A percentile compares a stretch with the other conserved stretches of the same genome.
These are phyloP conservation scores for Xylariomycetidae sp. DNA, from an alignment of 2,329 filamentous ascomycete species.

Conservation along the genomic window DNA sequence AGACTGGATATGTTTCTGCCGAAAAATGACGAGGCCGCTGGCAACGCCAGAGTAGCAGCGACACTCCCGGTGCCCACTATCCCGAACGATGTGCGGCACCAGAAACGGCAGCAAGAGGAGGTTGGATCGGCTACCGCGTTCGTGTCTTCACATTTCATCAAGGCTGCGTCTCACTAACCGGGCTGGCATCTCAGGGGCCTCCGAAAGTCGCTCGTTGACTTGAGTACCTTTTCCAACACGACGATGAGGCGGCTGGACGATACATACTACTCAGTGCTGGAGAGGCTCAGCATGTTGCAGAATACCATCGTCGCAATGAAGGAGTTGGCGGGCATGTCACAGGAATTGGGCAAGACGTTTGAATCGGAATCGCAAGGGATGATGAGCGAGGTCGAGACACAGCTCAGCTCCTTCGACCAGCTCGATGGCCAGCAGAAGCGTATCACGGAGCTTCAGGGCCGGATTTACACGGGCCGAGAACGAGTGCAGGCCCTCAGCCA, in stretches of 20 bases:
- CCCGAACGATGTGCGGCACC: constrained; percentile 35
- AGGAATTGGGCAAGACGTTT: constrained; percentile 53
- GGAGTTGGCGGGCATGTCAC: constrained; percentile 58
- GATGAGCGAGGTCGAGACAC: constrained; percentile 51
- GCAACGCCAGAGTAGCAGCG: constrained; percentile 13
- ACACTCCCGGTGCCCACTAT: no score
- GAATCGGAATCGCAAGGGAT: constrained; percentile 52
- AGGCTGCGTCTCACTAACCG: constrained; percentile 18
- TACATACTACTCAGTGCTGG: constrained; percentile 66
- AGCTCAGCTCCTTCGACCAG: constrained; percentile 54
- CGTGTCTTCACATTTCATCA: no score
- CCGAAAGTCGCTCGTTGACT: constrained; percentile 43
- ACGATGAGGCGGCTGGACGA: constrained; percentile 64
- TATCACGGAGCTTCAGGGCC: constrained; percentile 54
- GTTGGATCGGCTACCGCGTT: constrained; percentile 36
- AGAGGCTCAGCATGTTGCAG: constrained; percentile 60
- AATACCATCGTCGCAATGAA: constrained; percentile 59
- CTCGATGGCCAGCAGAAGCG: constrained; percentile 60
- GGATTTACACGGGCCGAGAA: constrained; percentile 54
- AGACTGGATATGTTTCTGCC: constrained; percentile 36
- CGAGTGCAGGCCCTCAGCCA: constrained; percentile 54
- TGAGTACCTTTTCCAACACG: constrained; percentile 54
- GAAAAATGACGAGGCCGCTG: constrained; percentile 18
- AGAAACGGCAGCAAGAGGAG: constrained; percentile 35
- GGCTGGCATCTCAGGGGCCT: constrained; percentile 36